Evolutionary conservation across 1,284 basidiomycete species (phyloP).

Genomic region (Pyrrhoderma noxium): DNA sequence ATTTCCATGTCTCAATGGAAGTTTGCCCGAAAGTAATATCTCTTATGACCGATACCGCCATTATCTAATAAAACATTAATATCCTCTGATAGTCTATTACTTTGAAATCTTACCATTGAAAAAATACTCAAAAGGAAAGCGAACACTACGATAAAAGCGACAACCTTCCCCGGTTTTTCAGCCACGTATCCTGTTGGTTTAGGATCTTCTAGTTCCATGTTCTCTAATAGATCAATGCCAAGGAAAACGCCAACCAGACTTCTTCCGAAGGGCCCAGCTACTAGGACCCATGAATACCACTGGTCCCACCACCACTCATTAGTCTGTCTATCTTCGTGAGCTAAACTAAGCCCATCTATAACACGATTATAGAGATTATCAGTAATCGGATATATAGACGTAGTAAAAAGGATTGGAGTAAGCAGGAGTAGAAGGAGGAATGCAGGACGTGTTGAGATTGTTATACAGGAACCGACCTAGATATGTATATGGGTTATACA

Average conservation of each 20-base stretch:
- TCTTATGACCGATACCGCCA: slow-evolving; percentile 26
- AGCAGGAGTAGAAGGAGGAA: slow-evolving; percentile 36
- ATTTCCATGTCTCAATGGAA: slow-evolving; percentile 26
- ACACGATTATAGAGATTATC: slow-evolving; percentile 29
- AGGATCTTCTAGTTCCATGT: slow-evolving; percentile 12
- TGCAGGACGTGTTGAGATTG: slow-evolving; percentile 33
- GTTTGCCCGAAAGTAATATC: slow-evolving; percentile 30
- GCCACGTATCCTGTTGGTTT: slow-evolving; percentile 24
- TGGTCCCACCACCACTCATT: slow-evolving; percentile 41
- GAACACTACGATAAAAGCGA: slow-evolving; percentile 28
- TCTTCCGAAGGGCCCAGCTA: slow-evolving; percentile 41
- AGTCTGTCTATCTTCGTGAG: slow-evolving; percentile 31
- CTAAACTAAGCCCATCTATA: slow-evolving; percentile 29
- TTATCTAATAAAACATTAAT: slow-evolving; percentile 20
- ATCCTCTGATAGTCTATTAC: no score
- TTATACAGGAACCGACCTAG: slow-evolving; percentile 46
- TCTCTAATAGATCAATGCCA: slow-evolving; percentile 32
- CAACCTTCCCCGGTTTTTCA: slow-evolving; percentile 32
- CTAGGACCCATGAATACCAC: slow-evolving; percentile 41
- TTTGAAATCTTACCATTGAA: slow-evolving; percentile 29
- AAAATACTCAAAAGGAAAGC: slow-evolving; percentile 33
- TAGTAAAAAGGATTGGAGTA: slow-evolving; percentile 28
- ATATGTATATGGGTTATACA: background rate
- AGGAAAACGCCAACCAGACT: slow-evolving; percentile 37
- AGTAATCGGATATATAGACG: slow-evolving; percentile 31